Conservation (phyloP, 306 rosid species). For the Sesbania bispinosa region DNA sequence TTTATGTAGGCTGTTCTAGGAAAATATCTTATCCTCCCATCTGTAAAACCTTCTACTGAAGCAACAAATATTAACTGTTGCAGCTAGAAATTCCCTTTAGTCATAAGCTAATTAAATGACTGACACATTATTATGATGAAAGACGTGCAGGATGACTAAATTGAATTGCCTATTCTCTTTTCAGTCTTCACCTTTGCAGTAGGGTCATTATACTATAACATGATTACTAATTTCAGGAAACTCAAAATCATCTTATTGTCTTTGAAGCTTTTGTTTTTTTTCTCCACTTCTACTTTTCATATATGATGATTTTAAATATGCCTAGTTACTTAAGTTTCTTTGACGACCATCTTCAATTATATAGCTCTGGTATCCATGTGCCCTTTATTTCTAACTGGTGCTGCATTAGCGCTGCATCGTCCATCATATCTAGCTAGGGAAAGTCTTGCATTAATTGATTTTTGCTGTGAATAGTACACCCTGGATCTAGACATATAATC, state of each 20-base stretch:
- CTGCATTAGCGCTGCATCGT: conserved; percentile 1
- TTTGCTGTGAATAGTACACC: background rate
- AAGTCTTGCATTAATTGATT: background rate
- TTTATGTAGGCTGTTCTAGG: background rate
- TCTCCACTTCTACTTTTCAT: background rate
- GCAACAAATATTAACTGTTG: background rate
- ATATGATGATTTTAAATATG: background rate
- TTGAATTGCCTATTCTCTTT: no score
- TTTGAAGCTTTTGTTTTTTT: background rate
- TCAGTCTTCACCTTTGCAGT: no score
- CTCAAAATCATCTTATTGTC: background rate
- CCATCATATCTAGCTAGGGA: background rate
- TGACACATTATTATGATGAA: background rate
- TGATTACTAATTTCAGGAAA: background rate
- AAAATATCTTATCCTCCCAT: background rate
- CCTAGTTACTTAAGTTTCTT: background rate
- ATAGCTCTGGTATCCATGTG: background rate
- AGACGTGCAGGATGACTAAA: background rate
- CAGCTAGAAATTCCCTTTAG: background rate
- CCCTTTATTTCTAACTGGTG: background rate
- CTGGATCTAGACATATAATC: background rate
- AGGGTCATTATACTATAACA: no score
- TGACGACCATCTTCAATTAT: background rate
- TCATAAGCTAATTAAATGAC: background rate
- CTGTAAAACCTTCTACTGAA: background rate